Evolutionary conservation across 352 stramenopile species (phyloP), one percentile per base, ranked within the genome.

Genomic region (Phytophthora europaea): DNA sequence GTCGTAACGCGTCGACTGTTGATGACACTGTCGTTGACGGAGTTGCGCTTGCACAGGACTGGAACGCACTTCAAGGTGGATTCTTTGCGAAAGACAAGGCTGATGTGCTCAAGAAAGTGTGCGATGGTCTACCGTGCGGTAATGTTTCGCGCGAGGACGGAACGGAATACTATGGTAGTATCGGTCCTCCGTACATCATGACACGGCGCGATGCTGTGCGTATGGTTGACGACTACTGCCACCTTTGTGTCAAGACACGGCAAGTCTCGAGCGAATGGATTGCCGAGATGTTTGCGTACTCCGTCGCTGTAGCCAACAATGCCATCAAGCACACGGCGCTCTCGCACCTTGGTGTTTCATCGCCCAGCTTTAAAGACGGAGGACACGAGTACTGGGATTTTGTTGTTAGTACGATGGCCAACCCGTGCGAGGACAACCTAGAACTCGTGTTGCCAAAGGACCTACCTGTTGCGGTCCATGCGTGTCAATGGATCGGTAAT

Each of bases 381-480:
- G 18, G 43, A 16, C 43, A 50, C 43, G 43, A 50, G 43, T 50
- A 50, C 43, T 50, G 43, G 43, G 43, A 50, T 23, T 50, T 50
- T 50, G 43, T 50, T 23, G 43, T 22, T 18, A 18, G 7, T 23
- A 23, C 43, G 43, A 50, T 50, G 43, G 16, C 43, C 43, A 50
- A 50, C 18, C 43, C 43, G 18, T 50, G 43, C 43, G 43, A 50
- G 6, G 43, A 50, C 43, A 50, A 50, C 8, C 18, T 50, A 3
- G 6, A 50, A 6, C 5, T 22, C 43, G 43, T 23, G 0, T 5
- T 50, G 43, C 43, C 43, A 12, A 50, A 50, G 6, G 18, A 15
- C 4, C 16, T 18, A 13, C 43, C 43, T 6, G 43, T 50, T 22
- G 18, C 43, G 6, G 43, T 50, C 43, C 43, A 50, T 22, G 8